phyloP scores from a whole-genome alignment of 176 grass and related monocot genomes.

The Oryza meridionalis region DNA sequence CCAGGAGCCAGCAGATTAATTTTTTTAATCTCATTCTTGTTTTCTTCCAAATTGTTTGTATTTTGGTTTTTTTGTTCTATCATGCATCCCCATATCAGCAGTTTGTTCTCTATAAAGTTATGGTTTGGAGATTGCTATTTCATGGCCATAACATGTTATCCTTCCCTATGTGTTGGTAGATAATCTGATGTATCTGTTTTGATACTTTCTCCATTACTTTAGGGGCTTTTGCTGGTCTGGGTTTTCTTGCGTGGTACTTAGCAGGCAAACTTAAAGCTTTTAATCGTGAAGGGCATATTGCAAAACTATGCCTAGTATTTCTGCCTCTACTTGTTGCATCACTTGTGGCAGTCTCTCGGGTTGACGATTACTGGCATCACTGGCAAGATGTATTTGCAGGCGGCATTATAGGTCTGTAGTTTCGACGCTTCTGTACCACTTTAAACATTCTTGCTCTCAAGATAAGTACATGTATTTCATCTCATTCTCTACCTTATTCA shows the following conservation, averaged over 20 bases:
- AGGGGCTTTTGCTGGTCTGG: slow-evolving; percentile 63
- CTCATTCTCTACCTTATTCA: slow-evolving; percentile 39
- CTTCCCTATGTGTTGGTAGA: background rate
- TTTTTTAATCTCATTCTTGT: background rate
- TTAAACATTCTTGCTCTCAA: background rate
- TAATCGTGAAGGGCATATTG: slow-evolving; percentile 58
- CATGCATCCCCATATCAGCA: slow-evolving; percentile 6
- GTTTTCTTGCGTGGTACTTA: slow-evolving; percentile 64
- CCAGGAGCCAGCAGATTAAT: background rate
- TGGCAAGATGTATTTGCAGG: slow-evolving; percentile 69
- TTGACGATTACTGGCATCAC: slow-evolving; percentile 71
- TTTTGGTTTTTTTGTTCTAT: background rate
- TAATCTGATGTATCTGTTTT: slow-evolving; percentile 16
- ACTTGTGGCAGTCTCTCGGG: slow-evolving; percentile 61
- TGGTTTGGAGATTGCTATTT: slow-evolving; percentile 19
- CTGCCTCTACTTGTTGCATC: slow-evolving; percentile 59
- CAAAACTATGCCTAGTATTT: slow-evolving; percentile 60
- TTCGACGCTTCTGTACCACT: slow-evolving; percentile 10
- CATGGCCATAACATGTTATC: background rate
- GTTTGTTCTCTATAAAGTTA: background rate
- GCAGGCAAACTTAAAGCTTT: slow-evolving; percentile 65
- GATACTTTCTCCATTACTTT: slow-evolving; percentile 8
- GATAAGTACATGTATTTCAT: background rate
- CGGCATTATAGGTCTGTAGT: slow-evolving; percentile 47
- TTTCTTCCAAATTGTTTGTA: background rate